phyloP scores from a whole-genome alignment of 352 stramenopile species.

The Thalassiosira oceanica region DNA sequence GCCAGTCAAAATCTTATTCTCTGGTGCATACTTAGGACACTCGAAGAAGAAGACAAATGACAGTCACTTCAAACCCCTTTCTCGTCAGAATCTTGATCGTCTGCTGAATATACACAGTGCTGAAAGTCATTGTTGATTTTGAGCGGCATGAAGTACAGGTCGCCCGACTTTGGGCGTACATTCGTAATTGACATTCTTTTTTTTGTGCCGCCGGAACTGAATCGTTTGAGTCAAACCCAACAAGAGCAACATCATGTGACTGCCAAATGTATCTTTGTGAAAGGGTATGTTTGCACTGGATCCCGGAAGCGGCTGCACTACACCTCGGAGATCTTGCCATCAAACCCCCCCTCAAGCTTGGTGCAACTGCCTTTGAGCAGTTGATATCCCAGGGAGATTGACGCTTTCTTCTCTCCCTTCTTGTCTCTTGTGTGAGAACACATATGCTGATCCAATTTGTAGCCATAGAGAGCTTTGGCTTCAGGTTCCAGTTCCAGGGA shows the following conservation, averaged over 20 bases:
- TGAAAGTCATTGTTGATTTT: slow-evolving; percentile 20
- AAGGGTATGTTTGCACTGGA: slow-evolving; percentile 23
- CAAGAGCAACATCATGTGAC: slow-evolving; percentile 22
- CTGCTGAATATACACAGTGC: slow-evolving; percentile 18
- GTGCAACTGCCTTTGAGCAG: slow-evolving; percentile 11
- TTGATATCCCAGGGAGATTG: slow-evolving; percentile 4
- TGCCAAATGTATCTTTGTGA: slow-evolving; percentile 29
- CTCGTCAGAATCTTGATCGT: slow-evolving; percentile 4
- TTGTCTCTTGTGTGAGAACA: slow-evolving; percentile 10
- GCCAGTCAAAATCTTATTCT: slow-evolving; percentile 15
- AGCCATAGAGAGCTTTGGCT: slow-evolving; percentile 13
- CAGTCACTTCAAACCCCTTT: not conserved
- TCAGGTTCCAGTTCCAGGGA: slow-evolving; percentile 29
- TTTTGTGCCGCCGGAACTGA: slow-evolving; percentile 23
- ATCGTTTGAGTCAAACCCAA: slow-evolving; percentile 12
- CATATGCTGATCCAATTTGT: slow-evolving; percentile 8
- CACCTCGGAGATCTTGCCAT: slow-evolving; percentile 28
- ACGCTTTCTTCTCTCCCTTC: slow-evolving; percentile 3
- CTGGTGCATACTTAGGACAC: slow-evolving; percentile 18
- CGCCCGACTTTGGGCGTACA: slow-evolving; percentile 8
- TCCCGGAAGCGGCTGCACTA: slow-evolving; percentile 36
- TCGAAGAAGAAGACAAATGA: slow-evolving; percentile 44
- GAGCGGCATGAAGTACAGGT: slow-evolving; percentile 39
- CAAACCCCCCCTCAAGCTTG: slow-evolving; percentile 22
- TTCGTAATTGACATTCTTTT: slow-evolving; percentile 6